phyloP scores from a whole-genome alignment of 2,329 filamentous ascomycete genomes.

The Neonectria neomacrospora region DNA sequence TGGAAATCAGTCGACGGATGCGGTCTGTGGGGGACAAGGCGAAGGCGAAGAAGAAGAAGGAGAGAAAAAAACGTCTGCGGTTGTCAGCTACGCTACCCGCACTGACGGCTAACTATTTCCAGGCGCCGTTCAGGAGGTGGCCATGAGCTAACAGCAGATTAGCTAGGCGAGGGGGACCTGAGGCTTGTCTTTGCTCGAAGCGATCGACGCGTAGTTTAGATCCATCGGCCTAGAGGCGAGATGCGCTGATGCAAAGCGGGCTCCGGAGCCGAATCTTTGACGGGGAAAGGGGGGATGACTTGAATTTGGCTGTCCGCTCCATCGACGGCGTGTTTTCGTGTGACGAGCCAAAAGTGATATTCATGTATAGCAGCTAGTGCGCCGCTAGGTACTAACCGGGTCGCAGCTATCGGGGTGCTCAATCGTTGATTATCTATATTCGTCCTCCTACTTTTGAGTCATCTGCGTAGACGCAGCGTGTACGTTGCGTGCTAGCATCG shows the following conservation, averaged over 20 bases:
- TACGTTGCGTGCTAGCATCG: no score
- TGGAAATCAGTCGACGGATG: conserved; percentile 11
- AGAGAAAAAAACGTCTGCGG: neutral
- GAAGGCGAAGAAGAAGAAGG: conserved; percentile 7
- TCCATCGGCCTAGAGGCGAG: neutral
- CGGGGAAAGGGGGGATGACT: no score
- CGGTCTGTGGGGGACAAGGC: neutral
- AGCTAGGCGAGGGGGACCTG: neutral
- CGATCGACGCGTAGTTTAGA: conserved; percentile 20
- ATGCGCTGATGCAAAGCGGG: neutral
- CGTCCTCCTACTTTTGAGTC: no score
- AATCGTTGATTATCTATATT: no score
- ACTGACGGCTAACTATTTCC: no score
- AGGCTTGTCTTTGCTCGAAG: neutral
- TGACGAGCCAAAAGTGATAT: no score
- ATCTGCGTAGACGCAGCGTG: no score
- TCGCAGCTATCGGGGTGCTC: no score
- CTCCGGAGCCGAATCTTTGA: neutral
- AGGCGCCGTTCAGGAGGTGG: neutral
- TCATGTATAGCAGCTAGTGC: no score
- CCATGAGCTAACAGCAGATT: neutral
- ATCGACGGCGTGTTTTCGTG: no score
- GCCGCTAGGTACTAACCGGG: no score
- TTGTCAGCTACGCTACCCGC: neutral
- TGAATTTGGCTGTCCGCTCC: no score